Conservation (phyloP, 495 filamentous ascomycete species). For the Penicillium mononematosum region DNA sequence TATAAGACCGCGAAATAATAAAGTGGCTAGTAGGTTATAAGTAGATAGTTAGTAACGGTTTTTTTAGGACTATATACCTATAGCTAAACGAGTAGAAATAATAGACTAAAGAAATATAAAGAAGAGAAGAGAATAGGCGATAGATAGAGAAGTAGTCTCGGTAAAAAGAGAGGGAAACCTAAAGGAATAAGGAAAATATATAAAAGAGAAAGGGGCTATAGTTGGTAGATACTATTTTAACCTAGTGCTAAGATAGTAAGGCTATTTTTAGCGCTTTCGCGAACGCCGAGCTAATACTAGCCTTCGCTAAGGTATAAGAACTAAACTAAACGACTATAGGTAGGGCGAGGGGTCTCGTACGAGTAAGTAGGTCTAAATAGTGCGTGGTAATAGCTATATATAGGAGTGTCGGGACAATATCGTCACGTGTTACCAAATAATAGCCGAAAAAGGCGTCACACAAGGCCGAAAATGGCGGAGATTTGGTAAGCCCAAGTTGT, state of each 20-base stretch:
- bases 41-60: not conserved
- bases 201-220: not conserved
- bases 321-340: not conserved
- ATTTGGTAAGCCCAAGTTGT: slow-evolving; percentile 13
- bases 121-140: slow-evolving; percentile 2
- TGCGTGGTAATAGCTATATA: slow-evolving; percentile 3
- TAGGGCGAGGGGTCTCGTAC: not conserved
- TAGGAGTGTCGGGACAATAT: slow-evolving; percentile 1
- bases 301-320: too few species aligned
- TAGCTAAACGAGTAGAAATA: not conserved
- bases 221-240: not conserved
- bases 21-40: not conserved
- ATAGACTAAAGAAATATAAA: not conserved
- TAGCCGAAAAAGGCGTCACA: slow-evolving; percentile 7
- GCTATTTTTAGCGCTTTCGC: slow-evolving; percentile 9
- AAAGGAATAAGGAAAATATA: slow-evolving; percentile 1
- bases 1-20: not conserved
- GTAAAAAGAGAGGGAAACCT: slow-evolving; percentile 2
- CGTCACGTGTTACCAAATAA: slow-evolving; percentile 9
- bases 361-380: slow-evolving; percentile 7
- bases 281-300: too few species aligned
- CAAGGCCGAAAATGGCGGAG: slow-evolving; percentile 7
- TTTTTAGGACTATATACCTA: not conserved
- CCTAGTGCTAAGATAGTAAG: not conserved
- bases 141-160: not conserved